Evolutionary conservation across 2,329 filamentous ascomycete genomes (phyloP).

Genomic region (Emmonsiellopsis sp.): DNA sequence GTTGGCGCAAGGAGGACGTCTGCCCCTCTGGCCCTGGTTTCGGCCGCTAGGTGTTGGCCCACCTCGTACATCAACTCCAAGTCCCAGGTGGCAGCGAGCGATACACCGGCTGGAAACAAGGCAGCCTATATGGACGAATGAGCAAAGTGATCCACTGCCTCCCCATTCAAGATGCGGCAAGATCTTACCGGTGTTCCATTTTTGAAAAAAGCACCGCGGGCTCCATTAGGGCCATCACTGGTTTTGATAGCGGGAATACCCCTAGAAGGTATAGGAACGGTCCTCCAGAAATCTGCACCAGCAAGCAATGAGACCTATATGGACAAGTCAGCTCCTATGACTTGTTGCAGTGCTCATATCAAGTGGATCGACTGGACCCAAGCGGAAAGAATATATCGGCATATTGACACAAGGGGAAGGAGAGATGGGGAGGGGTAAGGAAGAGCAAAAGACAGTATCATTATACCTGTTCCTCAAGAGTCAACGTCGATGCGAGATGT

Average conservation of each 20-base stretch:
- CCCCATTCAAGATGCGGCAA: neutral
- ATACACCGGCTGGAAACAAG: constrained; percentile 42
- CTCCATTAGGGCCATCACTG: constrained; percentile 53
- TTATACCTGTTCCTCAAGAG: constrained; percentile 5
- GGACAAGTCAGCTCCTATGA: neutral
- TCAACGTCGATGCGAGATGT: constrained; percentile 5
- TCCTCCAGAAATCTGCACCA: constrained; percentile 55
- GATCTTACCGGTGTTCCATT: constrained; percentile 45
- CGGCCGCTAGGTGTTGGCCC: constrained; percentile 56
- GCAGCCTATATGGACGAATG: constrained; percentile 1
- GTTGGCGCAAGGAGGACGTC: constrained; percentile 60
- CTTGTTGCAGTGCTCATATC: neutral
- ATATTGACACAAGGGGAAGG: neutral
- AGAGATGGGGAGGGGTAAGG: too few species aligned
- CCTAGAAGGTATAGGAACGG: constrained; percentile 48
- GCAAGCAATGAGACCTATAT: constrained; percentile 48
- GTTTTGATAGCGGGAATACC: constrained; percentile 51
- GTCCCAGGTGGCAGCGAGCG: constrained; percentile 63
- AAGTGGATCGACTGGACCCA: neutral
- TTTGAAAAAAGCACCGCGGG: constrained; percentile 51
- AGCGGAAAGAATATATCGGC: neutral
- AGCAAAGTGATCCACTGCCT: neutral
- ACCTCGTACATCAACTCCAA: constrained; percentile 54
- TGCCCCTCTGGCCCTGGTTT: constrained; percentile 57
- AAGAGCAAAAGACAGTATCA: neutral